Base-by-base conservation (phyloP, 768 basidiomycete genomes). In the Pleurotus djamor region DNA sequence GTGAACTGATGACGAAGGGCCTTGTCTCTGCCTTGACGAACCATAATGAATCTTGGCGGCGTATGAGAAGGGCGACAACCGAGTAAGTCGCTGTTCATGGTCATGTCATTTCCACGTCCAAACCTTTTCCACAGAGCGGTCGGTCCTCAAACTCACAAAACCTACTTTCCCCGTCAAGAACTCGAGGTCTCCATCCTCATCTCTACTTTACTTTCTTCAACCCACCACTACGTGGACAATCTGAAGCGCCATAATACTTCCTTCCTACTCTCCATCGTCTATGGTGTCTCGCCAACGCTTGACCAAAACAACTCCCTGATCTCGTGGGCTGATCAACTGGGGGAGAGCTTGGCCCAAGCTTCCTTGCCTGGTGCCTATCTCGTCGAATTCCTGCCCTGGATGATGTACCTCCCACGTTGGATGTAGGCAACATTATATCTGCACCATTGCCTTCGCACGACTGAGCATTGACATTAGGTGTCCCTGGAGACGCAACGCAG, bases 371-470 rank as follows among this genome's bases (percentile, higher is more conserved):
- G 75, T 9, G 65, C 67, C 8, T 67, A 71, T 60, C 35, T 71
- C 21, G 74, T 74, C 14, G 75, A 76, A 54, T 66, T 69, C 44
- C 73, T 76, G 47, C 62, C 72, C 1, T 72, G 68, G 66, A 66
- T 76, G 68, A 62, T 62, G 50, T 64, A 72, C 54, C 45, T 47
- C n/a, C 45, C 45, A 17, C 12, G 45, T 12, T 47, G 45, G 45
- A 47, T 47, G 45, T 47, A 16, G 2, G 45, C 17, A 12, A 10
- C 9, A 1, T 12, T 7, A n/a, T 10, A 10, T 9, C 41, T 9
- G 1, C 41, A n/a, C 41, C 41, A 2, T 10, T 43, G 9, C n/a
- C 10, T 43, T 43, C 2, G 1, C 48, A 9, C 1, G 10, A 9
- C n/a, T n/a, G 41, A 28, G 21, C 21, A 28, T 28, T 28, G 21